These are phyloP conservation scores for Pythium aphanidermatum DNA, from an alignment of 352 stramenopile genomes.

Conservation along the genomic window DNA sequence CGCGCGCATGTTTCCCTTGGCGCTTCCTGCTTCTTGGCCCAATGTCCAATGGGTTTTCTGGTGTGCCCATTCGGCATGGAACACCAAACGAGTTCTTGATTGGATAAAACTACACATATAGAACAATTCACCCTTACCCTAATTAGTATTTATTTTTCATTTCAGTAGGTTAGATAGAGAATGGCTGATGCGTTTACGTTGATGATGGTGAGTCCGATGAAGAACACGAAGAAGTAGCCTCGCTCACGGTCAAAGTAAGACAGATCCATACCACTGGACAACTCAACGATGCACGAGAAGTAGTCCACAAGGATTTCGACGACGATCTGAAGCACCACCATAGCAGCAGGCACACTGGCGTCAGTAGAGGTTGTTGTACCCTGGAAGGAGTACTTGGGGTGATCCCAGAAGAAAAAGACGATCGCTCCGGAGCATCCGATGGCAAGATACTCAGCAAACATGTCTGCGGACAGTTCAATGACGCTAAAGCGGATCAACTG, in stretches of 20 bases:
- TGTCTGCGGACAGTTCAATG: conserved; percentile 28
- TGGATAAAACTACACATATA: no score
- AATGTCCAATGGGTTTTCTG: no score
- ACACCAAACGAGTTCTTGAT: no score
- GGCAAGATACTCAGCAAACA: conserved; percentile 42
- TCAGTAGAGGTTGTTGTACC: neutral
- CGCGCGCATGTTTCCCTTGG: no score
- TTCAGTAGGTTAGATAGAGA: conserved; percentile 9
- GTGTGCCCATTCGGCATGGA: no score
- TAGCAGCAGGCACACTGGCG: neutral
- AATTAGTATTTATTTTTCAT: no score
- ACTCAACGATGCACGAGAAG: conserved; percentile 3
- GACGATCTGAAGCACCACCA: neutral
- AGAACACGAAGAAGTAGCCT: conserved; percentile 2
- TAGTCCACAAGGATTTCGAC: conserved; percentile 12
- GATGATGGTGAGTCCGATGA: neutral
- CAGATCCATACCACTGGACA: neutral
- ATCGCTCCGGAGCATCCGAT: conserved; percentile 35
- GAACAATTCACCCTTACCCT: no score
- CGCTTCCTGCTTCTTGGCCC: no score
- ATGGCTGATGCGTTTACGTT: conserved; percentile 14
- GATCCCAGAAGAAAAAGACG: conserved; percentile 23
- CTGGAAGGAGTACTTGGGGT: conserved; percentile 24
- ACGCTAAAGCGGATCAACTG: conserved; percentile 23
- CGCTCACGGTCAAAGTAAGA: neutral